Evolutionary conservation across 1,284 basidiomycete genomes (phyloP), one percentile per base, ranked within the genome.

Genomic region (Trametes polyzona): DNA sequence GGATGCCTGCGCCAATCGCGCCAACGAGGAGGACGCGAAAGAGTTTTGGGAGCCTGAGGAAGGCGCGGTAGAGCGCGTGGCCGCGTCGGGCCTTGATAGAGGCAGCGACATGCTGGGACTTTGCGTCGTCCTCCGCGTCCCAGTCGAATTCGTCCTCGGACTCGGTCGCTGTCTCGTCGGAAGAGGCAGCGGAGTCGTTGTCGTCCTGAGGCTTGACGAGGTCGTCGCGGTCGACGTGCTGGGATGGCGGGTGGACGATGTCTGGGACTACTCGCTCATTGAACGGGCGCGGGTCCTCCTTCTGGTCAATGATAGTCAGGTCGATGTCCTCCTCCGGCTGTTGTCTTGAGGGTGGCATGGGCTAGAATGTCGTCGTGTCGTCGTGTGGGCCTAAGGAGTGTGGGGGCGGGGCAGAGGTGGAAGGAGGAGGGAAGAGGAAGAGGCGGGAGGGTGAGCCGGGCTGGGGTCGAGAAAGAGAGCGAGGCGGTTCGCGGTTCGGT

Each of bases 71-170:
- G 39, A 91, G 65, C 33, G 80, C 77, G 50, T 86, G 79, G 41
- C 81, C 80, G 51, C 81, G 76, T 66, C 76, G 81, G 8, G 78
- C 83, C 64, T 77, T 79, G 44, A 73, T 65, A 12, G 56, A 52
- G 27, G 60, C 63, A 8, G 65, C 66, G 16, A 51, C 42, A 46
- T 54, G 42, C 29, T 65, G 59, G 37, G 67, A 67, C 23, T 58
- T 58, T 27, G 52, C 79, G 47, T 84, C 83, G 55, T 88, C 76
- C 48, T 75, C 76, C 24, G 69, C 80, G 52, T 88, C 85, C 88
- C 88, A 90, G 73, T 90, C 80, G 64, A 91, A 90, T 65, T 90
- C 85, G 65, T 88, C 88, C 14, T 82, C 83, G 1, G 82, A 78
- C 65, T 84, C 81, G 11, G 86, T 87, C 30, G 74, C 80, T 6